Evolutionary conservation across 2,329 filamentous ascomycete genomes (phyloP), one percentile per base, ranked within the genome.

Genomic region (Ustulina deusta): DNA sequence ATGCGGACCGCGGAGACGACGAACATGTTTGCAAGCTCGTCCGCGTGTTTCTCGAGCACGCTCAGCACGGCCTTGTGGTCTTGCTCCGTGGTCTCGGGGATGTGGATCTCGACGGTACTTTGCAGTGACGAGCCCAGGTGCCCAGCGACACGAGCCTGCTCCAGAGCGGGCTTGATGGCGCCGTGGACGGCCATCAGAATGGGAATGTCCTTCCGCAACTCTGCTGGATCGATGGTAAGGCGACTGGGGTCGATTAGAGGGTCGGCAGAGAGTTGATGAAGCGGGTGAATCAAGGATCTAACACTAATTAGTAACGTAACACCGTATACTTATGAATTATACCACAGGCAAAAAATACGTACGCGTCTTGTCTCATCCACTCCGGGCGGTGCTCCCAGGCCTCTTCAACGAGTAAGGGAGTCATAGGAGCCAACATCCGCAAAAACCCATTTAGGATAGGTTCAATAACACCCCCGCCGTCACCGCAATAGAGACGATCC

Each of bases 401-500:
- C 80, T 98, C 95, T 76, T 97, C 93, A 0, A 97, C 91, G 3
- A 98, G 85, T 44, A 94, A 79, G 0, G 95, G 95, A 10, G 91
- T 91, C 63, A 97, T 87, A 1, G 95, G 94, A 2, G 88, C 90
- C 34, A 98, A 84, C 86, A 97, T 93, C 61, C 90, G 87, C 69
- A 94, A 82, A 20, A 97, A 83, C 40, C 93, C 89, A 6, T 88
- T 81, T 68, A 95, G 89, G 62, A 97, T 87, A 32, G 87, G 84
- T 71, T 88, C 86, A 55, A 92, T 80, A 4, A 87, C 83, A 54
- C 91, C 91, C 15, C 87, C 85, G 15, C 87, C 87, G 68, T 90
- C 87, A 34, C 92, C 93, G 52, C 94, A 96, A 82, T 99, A 99
- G 1, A 98, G 84, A 2, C 93, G 86, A 75, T 99, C 96, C 80